Percentiles rank a stretch among this genome's conserved stretches.
phyloP scores from a whole-genome alignment of 2,329 filamentous ascomycete species.

The Tolypocladium capitatum region DNA sequence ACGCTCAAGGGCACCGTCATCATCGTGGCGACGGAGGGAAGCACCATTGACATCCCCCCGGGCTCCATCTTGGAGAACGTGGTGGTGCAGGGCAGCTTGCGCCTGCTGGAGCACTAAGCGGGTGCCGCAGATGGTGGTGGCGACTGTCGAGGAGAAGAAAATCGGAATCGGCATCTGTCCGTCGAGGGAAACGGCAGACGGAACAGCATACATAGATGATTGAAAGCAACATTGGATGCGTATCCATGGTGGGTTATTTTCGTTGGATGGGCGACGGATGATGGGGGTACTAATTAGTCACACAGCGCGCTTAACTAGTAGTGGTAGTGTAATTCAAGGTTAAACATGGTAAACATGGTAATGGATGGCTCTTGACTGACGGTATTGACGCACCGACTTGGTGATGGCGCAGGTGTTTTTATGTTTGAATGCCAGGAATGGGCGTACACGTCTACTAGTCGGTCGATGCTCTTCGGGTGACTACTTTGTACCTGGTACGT shows the following conservation, averaged over 20 bases:
- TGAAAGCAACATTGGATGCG: background rate
- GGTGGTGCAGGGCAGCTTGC: conserved; percentile 92
- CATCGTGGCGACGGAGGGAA: conserved; percentile 94
- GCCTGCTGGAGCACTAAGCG: conserved; percentile 50
- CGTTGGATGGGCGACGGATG: background rate
- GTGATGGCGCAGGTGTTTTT: background rate
- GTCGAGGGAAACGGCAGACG: background rate
- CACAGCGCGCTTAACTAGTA: background rate
- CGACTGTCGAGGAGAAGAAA: background rate
- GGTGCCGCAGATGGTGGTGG: background rate
- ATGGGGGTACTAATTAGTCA: background rate
- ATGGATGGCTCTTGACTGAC: background rate
- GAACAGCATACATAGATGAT: background rate
- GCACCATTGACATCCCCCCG: conserved; percentile 93
- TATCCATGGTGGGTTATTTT: background rate
- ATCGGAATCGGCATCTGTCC: background rate
- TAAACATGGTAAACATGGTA: background rate
- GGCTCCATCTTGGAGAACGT: conserved; percentile 98
- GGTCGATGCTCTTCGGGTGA: no score
- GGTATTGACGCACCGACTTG: background rate
- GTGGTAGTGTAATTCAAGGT: background rate
- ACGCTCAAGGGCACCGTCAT: conserved; percentile 97
- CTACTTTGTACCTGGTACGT: no score
- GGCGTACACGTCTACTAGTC: background rate
- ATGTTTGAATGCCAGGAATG: background rate